Base-by-base conservation (phyloP, 1,284 basidiomycete genomes). In the Fomitopsis schrenkii region DNA sequence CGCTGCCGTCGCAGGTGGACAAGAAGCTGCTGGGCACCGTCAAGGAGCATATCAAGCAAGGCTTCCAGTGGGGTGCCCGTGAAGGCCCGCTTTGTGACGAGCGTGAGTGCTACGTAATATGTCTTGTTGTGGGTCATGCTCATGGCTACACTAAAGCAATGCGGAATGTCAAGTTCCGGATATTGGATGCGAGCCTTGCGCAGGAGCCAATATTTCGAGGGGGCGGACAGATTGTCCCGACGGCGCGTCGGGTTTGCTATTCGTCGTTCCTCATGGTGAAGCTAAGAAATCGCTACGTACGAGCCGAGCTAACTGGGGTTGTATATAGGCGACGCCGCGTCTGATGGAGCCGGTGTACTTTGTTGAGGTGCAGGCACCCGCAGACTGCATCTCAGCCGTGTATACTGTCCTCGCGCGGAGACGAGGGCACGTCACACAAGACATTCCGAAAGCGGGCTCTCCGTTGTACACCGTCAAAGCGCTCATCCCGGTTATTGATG, bases 61-160 rank as follows among this genome's bases (percentile, higher is more conserved):
- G 97, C 38, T 99, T 99, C 88, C 97, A 98, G 74, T 99, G 97
- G 97, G 97, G 94, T 60, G 89, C 97, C 55, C 83, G 97, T 52
- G 97, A 99, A 79, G 97, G 97, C 1, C 97, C 97, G 22, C 73
- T 99, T 57, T 98, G 96, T 72, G 97, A 99, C 73, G 97, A 99
- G 79, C 97, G 95, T 97, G 70, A 84, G 95, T 85, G 52, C 33
- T 33, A 41, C 30, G 15, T 63, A 48, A 14, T 55, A 41, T 63
- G 52, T n/a, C 10, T 48, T 58, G 17, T 14, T 15, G 36, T 15
- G 48, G 10, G 35, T 63, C 26, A 60, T 62, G 58, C 40, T 65
- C 30, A 60, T 58, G 33, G 30, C 6, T 35, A 14, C n/a, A 33
- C 22, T 57, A 30, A 8, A 97, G 95, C 97, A 15, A 97, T 99